Base-by-base conservation (phyloP, 139 green algal species). In the Volvox reticuliferus region DNA sequence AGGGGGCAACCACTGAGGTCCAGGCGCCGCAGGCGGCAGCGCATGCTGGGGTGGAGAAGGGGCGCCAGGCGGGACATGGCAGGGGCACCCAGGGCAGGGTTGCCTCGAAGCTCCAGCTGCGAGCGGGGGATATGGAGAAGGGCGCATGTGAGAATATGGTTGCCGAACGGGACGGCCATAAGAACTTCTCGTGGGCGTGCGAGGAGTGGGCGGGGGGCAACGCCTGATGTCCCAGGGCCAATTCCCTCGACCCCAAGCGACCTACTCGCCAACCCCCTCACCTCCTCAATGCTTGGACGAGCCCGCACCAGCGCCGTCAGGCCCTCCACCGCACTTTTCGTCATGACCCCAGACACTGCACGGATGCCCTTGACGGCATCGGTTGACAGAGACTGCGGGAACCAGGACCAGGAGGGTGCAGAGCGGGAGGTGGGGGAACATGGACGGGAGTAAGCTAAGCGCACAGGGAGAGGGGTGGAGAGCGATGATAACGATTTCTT, bases 31-130 rank as follows among this genome's bases (percentile, higher is more conserved):
- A 92, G 89, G 16, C 14, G 18, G 36, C 62, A 61, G 35, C 76
- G 84, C 35, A 84, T n/a, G 69, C 19, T 63, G 21, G 68, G 68
- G 77, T 89, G 79, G 50, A 92, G 81, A 44, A 92, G 81, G 20
- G 65, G 79, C 6, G 77, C 81, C 67, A 92, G 81, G 21, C 84
- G 81, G 18, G 32, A 20, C 17, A 77, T n/a, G 50, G 68, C 50
- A 30, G 36, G 9, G 50, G 81, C 16, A 33, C 55, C 80, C 44
- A 92, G 33, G 67, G 26, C 36, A 13, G n/a, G 36, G 89, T 87
- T 88, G 80, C 14, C n/a, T 69, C 67, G 79, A 12, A 92, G 62
- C 44, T 92, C 89, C 65, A 92, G 44, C 89, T 92, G 44, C 44
- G 6, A 28, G 65, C 65, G 12, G 69, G 61, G 55, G 55, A 62